Percentiles rank a stretch among this genome's conserved stretches.
Conservation (phyloP, 1,284 basidiomycete species). For the Pseudozyma sp. region DNA sequence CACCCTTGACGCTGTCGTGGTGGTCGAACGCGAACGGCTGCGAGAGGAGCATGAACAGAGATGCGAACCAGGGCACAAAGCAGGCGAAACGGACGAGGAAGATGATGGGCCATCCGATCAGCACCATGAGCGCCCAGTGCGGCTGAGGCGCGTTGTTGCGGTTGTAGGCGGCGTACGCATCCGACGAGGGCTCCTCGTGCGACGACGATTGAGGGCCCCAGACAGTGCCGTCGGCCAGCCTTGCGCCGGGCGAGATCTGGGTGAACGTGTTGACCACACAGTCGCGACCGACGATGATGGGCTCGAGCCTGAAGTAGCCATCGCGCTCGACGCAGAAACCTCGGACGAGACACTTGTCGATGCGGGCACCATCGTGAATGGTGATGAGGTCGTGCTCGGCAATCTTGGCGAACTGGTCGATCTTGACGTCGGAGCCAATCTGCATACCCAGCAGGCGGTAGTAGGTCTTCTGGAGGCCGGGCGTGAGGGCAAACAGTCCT, state of each 20-base stretch:
- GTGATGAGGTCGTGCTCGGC: slow-evolving; percentile 68
- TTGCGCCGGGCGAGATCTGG: slow-evolving; percentile 67
- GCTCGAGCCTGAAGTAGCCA: slow-evolving; percentile 68
- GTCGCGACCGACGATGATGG: slow-evolving; percentile 68
- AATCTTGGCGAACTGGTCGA: slow-evolving; percentile 64
- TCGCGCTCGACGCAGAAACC: slow-evolving; percentile 68
- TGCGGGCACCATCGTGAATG: slow-evolving; percentile 66
- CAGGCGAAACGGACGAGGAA: slow-evolving; percentile 59
- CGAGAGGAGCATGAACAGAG: slow-evolving; percentile 67
- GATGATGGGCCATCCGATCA: slow-evolving; percentile 64
- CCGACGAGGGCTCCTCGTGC: slow-evolving; percentile 66
- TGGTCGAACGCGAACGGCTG: slow-evolving; percentile 67
- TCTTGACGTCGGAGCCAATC: slow-evolving; percentile 65
- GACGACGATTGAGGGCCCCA: slow-evolving; percentile 68
- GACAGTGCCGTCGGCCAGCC: slow-evolving; percentile 67
- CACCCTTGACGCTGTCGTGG: slow-evolving; percentile 66
- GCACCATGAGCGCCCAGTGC: slow-evolving; percentile 57
- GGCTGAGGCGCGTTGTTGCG: slow-evolving; percentile 61
- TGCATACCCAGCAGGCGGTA: slow-evolving; percentile 67
- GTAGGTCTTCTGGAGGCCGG: slow-evolving; percentile 63
- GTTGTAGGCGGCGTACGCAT: slow-evolving; percentile 68
- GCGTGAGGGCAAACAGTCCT: slow-evolving; percentile 65
- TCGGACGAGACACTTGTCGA: slow-evolving; percentile 67
- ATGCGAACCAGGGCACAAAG: slow-evolving; percentile 68
- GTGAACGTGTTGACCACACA: slow-evolving; percentile 69